phyloP scores from a whole-genome alignment of 345 rosid species.

The Pugionium cornutum region DNA sequence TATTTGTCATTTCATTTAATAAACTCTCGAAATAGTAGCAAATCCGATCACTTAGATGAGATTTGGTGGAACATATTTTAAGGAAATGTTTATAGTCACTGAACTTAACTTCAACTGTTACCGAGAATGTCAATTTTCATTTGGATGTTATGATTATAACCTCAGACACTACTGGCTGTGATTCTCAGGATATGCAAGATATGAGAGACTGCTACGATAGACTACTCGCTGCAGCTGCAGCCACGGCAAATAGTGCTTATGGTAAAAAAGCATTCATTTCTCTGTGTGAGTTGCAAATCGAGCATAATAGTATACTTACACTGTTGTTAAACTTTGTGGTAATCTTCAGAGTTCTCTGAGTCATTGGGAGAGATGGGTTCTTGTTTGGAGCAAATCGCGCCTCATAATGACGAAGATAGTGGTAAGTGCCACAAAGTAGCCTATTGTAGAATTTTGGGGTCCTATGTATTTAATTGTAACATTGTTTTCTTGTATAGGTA shows the following conservation, averaged over 20 bases:
- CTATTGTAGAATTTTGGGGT: background rate
- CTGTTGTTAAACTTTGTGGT: background rate
- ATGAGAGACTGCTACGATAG: constrained; percentile 96
- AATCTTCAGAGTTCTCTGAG: constrained; percentile 82
- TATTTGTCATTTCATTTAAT: background rate
- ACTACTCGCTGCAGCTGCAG: constrained; percentile 93
- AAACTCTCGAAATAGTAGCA: constrained; percentile 23
- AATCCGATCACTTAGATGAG: constrained; percentile 2
- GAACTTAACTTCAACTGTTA: constrained; percentile 4
- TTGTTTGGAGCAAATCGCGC: constrained; percentile 75
- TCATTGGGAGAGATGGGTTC: constrained; percentile 92
- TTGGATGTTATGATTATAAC: constrained; percentile 8
- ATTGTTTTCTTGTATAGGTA: constrained; percentile 53
- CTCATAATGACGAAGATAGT: constrained; percentile 70
- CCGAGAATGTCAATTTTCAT: background rate
- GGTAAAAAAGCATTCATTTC: constrained; percentile 48
- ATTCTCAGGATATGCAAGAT: constrained; percentile 75
- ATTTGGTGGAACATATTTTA: constrained; percentile 4
- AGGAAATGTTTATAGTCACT: background rate
- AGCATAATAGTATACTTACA: no score
- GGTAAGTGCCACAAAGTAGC: constrained; percentile 45
- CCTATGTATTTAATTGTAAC: constrained; percentile 25
- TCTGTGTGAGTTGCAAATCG: background rate
- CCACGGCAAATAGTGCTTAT: constrained; percentile 86
- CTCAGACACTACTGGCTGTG: background rate